Evolutionary conservation across 1,284 basidiomycete species (phyloP).

Genomic region (Trametes sp.): DNA sequence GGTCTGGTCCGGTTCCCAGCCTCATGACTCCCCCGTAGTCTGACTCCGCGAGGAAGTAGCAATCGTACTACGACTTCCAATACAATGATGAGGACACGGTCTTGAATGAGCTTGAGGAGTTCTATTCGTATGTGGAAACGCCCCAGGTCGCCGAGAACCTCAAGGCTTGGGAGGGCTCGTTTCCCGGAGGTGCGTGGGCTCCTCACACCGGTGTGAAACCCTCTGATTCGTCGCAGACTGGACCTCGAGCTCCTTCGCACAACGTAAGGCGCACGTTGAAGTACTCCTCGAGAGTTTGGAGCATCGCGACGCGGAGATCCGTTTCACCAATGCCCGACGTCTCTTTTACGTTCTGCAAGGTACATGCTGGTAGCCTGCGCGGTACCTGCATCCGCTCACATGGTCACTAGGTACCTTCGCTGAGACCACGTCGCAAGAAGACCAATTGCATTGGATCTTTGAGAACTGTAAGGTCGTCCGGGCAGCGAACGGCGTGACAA

Average conservation of each 20-base stretch:
- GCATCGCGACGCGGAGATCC: slow-evolving; percentile 82
- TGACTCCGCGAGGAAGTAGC: slow-evolving; percentile 54
- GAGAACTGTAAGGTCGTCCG: slow-evolving; percentile 93
- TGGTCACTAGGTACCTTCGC: slow-evolving; percentile 81
- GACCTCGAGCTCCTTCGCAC: slow-evolving; percentile 70
- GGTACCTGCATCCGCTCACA: slow-evolving; percentile 4
- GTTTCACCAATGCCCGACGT: slow-evolving; percentile 87
- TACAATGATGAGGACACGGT: slow-evolving; percentile 97
- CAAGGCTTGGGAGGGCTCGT: slow-evolving; percentile 87
- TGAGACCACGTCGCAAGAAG: slow-evolving; percentile 89
- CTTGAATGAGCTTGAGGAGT: slow-evolving; percentile 97
- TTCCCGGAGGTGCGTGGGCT: slow-evolving; percentile 66
- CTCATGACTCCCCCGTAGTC: slow-evolving; percentile 11
- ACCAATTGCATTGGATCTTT: slow-evolving; percentile 96
- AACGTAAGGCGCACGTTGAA: slow-evolving; percentile 78
- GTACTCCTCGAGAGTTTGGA: slow-evolving; percentile 86
- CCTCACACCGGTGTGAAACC: slow-evolving; percentile 28
- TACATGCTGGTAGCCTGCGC: slow-evolving; percentile 41
- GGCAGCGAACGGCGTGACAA: slow-evolving; percentile 83
- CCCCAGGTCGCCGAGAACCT: slow-evolving; percentile 89
- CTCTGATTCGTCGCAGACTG: slow-evolving; percentile 62
- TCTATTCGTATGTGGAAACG: slow-evolving; percentile 98
- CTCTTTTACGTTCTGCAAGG: slow-evolving; percentile 94
- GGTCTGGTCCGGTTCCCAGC: slow-evolving; percentile 49
- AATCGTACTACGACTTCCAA: slow-evolving; percentile 87